Evolutionary conservation across 2,329 filamentous ascomycete species (phyloP).

Genomic region (Fusarium pseudograminearum): DNA sequence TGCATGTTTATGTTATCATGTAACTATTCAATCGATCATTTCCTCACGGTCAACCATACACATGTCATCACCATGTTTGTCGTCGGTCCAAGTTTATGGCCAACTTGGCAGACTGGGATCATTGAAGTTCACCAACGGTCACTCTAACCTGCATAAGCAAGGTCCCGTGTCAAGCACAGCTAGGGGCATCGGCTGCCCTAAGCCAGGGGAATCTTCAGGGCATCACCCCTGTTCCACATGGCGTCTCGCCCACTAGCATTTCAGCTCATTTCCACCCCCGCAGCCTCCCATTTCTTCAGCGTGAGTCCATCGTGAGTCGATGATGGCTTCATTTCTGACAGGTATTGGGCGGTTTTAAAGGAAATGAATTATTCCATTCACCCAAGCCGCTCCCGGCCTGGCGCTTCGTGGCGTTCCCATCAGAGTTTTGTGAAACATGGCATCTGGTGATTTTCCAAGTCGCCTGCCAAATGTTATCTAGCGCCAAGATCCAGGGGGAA

Average conservation of each 20-base stretch:
- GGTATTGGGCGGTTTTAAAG: conserved; percentile 39
- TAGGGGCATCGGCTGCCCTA: conserved; percentile 35
- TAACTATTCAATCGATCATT: neutral
- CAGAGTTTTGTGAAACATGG: conserved; percentile 22
- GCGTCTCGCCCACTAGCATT: conserved; percentile 29
- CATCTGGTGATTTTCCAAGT: conserved; percentile 8
- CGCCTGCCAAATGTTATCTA: conserved; percentile 13
- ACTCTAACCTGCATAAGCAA: conserved; percentile 34
- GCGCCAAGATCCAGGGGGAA: conserved; percentile 12
- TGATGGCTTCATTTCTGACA: conserved; percentile 45
- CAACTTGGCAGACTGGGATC: too few relatives aligned
- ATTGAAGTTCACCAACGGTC: conserved; percentile 6
- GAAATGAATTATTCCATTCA: conserved; percentile 14
- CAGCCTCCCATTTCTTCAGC: conserved; percentile 1
- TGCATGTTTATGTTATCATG: neutral
- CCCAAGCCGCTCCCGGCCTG: neutral
- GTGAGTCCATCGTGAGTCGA: conserved; percentile 44
- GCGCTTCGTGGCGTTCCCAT: neutral
- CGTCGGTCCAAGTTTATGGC: neutral
- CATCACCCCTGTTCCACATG: conserved; percentile 39
- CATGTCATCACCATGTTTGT: neutral
- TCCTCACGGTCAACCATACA: neutral
- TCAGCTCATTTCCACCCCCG: conserved; percentile 9
- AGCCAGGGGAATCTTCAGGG: conserved; percentile 33
- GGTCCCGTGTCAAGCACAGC: conserved; percentile 30